Conservation (phyloP, 2,329 filamentous ascomycete species). For the Hypoxylon sp. region DNA sequence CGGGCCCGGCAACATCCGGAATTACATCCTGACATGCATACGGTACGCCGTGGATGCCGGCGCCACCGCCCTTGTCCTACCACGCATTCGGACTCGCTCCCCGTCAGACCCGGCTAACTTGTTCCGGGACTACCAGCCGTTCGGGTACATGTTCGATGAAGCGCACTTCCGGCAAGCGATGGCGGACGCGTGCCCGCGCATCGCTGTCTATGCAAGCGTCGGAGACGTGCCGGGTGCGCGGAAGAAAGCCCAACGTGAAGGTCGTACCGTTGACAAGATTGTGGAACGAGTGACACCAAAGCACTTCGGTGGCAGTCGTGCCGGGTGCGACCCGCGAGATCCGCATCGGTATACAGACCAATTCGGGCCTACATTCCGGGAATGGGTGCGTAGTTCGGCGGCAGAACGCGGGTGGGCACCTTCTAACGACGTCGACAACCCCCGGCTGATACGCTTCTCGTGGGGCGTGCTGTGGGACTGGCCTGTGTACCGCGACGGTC, state of each 20-base stretch:
- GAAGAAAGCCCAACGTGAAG: slow-evolving; percentile 47
- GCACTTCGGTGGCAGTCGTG: slow-evolving; percentile 52
- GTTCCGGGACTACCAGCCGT: slow-evolving; percentile 53
- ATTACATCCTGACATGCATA: slow-evolving; percentile 63
- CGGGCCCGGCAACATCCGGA: slow-evolving; percentile 64
- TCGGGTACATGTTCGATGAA: slow-evolving; percentile 62
- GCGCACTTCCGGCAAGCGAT: slow-evolving; percentile 57
- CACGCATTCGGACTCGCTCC: slow-evolving; percentile 58
- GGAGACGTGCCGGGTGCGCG: slow-evolving; percentile 55
- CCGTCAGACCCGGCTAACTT: slow-evolving; percentile 55
- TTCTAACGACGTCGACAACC: slow-evolving; percentile 44
- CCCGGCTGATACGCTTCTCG: slow-evolving; percentile 54
- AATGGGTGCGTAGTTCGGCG: slow-evolving; percentile 45
- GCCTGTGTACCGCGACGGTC: slow-evolving; percentile 60
- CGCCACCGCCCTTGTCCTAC: slow-evolving; percentile 59
- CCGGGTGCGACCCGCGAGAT: slow-evolving; percentile 56
- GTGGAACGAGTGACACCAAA: slow-evolving; percentile 57
- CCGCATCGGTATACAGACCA: slow-evolving; percentile 56
- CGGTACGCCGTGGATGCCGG: slow-evolving; percentile 63
- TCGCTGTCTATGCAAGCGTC: slow-evolving; percentile 54
- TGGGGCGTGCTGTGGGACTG: slow-evolving; percentile 62
- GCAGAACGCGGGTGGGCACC: slow-evolving; percentile 37
- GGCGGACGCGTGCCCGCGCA: slow-evolving; percentile 55
- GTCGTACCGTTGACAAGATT: slow-evolving; percentile 34
- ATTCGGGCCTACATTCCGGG: slow-evolving; percentile 53